A percentile compares a stretch with the other conserved stretches of the same genome.
These are phyloP conservation scores for Plasmodium vinckei DNA, from an alignment of 169 alveolate genomes.

Conservation along the genomic window DNA sequence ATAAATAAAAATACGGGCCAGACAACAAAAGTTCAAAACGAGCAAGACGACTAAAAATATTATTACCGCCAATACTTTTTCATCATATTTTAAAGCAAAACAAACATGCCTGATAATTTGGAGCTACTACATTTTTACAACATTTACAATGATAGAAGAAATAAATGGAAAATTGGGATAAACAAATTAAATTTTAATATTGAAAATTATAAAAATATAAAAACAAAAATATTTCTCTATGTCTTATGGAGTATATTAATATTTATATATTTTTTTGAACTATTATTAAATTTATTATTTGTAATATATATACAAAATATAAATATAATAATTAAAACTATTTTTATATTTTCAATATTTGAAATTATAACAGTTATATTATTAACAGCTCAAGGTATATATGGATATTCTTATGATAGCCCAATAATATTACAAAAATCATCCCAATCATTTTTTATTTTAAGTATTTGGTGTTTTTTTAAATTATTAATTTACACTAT, in stretches of 20 bases:
- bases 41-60: too few species aligned
- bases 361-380: slow-evolving; percentile 40
- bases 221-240: slow-evolving; percentile 51
- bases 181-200: slow-evolving; percentile 45
- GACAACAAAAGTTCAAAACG: not conserved
- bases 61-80: not conserved
- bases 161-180: slow-evolving; percentile 50
- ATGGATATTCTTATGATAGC: slow-evolving; percentile 61
- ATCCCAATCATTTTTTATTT: slow-evolving; percentile 24
- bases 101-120: slow-evolving; percentile 26
- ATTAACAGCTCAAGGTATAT: slow-evolving; percentile 22
- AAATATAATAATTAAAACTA: slow-evolving; percentile 30
- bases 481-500: slow-evolving; percentile 33
- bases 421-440: slow-evolving; percentile 23
- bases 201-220: slow-evolving; percentile 35
- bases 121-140: slow-evolving; percentile 30
- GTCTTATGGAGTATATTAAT: slow-evolving; percentile 29
- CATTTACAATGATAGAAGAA: slow-evolving; percentile 47
- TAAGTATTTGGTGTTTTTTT: slow-evolving; percentile 72
- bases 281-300: slow-evolving; percentile 35
- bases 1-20: not conserved
- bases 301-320: slow-evolving; percentile 13
- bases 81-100: not conserved
- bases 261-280: slow-evolving; percentile 47
- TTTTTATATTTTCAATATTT: slow-evolving; percentile 34